Evolutionary conservation across 192 early-diverging fungal species (phyloP).

Genomic region (Kappamyces sp.): DNA sequence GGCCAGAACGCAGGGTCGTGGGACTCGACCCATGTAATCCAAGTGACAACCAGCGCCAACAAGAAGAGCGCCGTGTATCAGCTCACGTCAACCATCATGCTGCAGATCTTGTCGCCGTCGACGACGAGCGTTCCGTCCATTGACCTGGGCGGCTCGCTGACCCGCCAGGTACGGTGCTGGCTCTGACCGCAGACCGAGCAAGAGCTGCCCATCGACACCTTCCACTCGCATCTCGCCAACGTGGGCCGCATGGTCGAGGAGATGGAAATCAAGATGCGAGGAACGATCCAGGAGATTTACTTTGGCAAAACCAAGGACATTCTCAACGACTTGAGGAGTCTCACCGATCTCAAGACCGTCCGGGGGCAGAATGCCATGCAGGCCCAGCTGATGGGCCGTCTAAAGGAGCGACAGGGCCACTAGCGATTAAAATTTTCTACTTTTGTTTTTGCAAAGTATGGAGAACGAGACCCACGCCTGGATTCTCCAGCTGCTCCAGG

Average conservation of each 20-base stretch:
- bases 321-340: constrained; percentile 82
- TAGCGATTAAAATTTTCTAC: neutral
- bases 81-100: constrained; percentile 92
- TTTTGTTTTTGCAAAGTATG: too few relatives aligned
- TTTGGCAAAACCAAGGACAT: constrained; percentile 98
- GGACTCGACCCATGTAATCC: constrained; percentile 98
- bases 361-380: neutral
- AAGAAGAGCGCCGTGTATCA: constrained; percentile 87
- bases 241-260: constrained; percentile 96
- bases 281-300: constrained; percentile 88
- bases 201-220: constrained; percentile 71
- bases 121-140: constrained; percentile 59
- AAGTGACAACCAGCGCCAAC: constrained; percentile 40
- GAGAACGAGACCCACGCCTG: too few relatives aligned
- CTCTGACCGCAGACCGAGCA: constrained; percentile 61
- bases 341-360: constrained; percentile 2
- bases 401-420: constrained; percentile 44
- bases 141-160: constrained; percentile 88
- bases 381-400: constrained; percentile 53
- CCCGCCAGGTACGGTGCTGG: constrained; percentile 63
- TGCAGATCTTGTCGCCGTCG: constrained; percentile 71
- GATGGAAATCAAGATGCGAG: constrained; percentile 97
- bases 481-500: too few relatives aligned
- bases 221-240: constrained; percentile 77
- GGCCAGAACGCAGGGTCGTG: constrained; percentile 63